Base-by-base conservation (phyloP, 2,329 filamentous ascomycete species). In the Phaeosphaeria sp. region DNA sequence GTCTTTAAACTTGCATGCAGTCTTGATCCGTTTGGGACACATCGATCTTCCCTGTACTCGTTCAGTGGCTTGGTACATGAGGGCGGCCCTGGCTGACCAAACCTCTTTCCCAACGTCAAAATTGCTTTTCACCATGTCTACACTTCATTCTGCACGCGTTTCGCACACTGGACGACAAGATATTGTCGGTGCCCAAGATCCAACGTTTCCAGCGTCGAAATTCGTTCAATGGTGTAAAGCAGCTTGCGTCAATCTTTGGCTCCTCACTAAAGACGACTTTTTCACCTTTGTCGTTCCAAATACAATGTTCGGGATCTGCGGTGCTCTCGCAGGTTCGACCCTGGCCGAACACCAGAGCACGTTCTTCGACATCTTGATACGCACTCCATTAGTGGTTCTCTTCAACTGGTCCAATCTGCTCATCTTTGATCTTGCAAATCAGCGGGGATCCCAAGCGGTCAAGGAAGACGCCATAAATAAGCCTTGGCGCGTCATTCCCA, bases 391-490 rank as follows among this genome's bases (percentile, higher is more conserved):
- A 0, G 55, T 51, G 1, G 7, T 66, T 13, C 51, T 67, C 1
- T 50, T 63, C 18, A 60, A 59, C 58, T 82, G 78, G 30, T 76
- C 77, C 2, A 82, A 73, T 0, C 80, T 67, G 3, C 73, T 82
- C 13, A 59, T 77, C 45, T 79, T 79, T 61, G 70, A 72, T 40
- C 67, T 80, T 11, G 70, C 74, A 33, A 81, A 81, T 60, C 79
- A 81, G 54, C 71, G 77, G 2, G 44, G 36, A 7, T 51, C 53
- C 20, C 63, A 60, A 2, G 69, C 78, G 2, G 61, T 78, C 8
- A 46, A 59, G 0, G 80, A 82, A 56, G 80, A 81, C 61, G 30
- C 44, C 0, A 51, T 78, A 50, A 82, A 82, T 69, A 81, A 81
- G 52, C 77, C 78, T 18, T 73, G 69, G 65, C 64, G 76, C 5